Percentiles rank a stretch among this genome's conserved stretches.
phyloP scores from a whole-genome alignment of 352 stramenopile species.

The Phytophthora melonis region DNA sequence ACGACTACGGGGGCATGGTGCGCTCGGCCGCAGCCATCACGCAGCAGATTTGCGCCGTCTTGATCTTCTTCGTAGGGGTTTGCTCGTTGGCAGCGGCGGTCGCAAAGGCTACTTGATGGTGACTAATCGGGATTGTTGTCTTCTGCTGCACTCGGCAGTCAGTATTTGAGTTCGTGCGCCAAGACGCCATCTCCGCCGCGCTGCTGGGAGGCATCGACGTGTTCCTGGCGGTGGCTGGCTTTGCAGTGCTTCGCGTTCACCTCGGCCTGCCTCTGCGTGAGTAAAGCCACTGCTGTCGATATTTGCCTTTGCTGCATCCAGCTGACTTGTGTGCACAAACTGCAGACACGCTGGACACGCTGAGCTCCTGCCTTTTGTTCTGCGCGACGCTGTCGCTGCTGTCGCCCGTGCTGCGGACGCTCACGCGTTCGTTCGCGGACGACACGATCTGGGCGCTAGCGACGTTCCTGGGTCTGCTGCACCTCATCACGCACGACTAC shows the following conservation, averaged over 20 bases:
- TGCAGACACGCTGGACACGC: slow-evolving; percentile 56
- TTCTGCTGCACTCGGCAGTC: slow-evolving; percentile 44
- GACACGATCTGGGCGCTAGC: slow-evolving; percentile 93
- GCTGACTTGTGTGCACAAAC: slow-evolving; percentile 5
- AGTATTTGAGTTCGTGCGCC: slow-evolving; percentile 77
- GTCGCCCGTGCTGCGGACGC: slow-evolving; percentile 90
- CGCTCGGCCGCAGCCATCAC: slow-evolving; percentile 85
- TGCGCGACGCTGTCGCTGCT: slow-evolving; percentile 87
- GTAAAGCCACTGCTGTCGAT: slow-evolving; percentile 15
- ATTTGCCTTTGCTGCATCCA: neutral
- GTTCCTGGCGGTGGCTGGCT: slow-evolving; percentile 63
- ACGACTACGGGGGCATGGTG: slow-evolving; percentile 90
- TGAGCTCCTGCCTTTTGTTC: slow-evolving; percentile 85
- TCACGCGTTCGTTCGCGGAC: slow-evolving; percentile 91
- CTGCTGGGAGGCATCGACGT: slow-evolving; percentile 69
- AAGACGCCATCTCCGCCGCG: slow-evolving; percentile 61
- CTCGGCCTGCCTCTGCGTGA: slow-evolving; percentile 51
- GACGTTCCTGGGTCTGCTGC: slow-evolving; percentile 77
- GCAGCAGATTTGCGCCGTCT: slow-evolving; percentile 89
- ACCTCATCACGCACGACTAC: slow-evolving; percentile 94
- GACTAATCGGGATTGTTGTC: neutral
- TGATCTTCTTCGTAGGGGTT: slow-evolving; percentile 86
- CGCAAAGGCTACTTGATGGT: neutral
- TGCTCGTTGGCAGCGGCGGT: neutral
- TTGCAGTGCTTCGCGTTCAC: slow-evolving; percentile 57